Evolutionary conservation across 139 green algal species (phyloP).

Genomic region (Picochlorum sp.): DNA sequence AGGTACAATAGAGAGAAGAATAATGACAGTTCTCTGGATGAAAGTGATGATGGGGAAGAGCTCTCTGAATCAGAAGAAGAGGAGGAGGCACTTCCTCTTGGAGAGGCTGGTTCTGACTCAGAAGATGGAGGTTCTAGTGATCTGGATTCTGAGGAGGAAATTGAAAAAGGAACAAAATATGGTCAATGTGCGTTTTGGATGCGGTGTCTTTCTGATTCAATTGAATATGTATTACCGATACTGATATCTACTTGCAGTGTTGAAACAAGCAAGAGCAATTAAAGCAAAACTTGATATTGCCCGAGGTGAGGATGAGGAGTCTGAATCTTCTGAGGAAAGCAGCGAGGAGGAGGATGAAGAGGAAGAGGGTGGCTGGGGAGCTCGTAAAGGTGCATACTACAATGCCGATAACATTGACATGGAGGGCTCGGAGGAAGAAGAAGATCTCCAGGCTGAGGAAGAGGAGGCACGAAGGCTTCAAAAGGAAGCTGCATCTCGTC

Average conservation of each 20-base stretch:
- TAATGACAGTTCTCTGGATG: neutral
- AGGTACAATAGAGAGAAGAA: neutral
- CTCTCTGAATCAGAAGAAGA: neutral
- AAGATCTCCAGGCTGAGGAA: constrained; percentile 56
- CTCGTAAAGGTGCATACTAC: constrained; percentile 69
- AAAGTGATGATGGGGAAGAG: neutral
- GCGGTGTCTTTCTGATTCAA: neutral
- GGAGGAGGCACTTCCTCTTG: too few species aligned
- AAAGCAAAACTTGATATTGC: constrained; percentile 54
- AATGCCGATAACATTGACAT: constrained; percentile 37
- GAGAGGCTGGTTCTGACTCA: neutral
- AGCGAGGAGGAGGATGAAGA: constrained; percentile 35
- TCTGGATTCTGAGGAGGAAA: constrained; percentile 26
- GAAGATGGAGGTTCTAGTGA: constrained; percentile 20
- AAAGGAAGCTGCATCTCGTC: constrained; percentile 30
- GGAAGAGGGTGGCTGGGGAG: constrained; percentile 43
- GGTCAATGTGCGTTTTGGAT: constrained; percentile 4
- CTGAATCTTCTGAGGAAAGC: constrained; percentile 3
- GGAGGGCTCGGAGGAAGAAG: constrained; percentile 61
- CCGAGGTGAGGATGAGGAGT: constrained; percentile 34
- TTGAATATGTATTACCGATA: neutral
- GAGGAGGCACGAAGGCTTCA: constrained; percentile 66
- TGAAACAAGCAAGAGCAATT: constrained; percentile 51
- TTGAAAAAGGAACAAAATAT: constrained; percentile 9
- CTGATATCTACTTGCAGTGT: constrained; percentile 35